These are phyloP conservation scores for Fragaria ananassa DNA, from an alignment of 306 rosid species.

Conservation along the genomic window DNA sequence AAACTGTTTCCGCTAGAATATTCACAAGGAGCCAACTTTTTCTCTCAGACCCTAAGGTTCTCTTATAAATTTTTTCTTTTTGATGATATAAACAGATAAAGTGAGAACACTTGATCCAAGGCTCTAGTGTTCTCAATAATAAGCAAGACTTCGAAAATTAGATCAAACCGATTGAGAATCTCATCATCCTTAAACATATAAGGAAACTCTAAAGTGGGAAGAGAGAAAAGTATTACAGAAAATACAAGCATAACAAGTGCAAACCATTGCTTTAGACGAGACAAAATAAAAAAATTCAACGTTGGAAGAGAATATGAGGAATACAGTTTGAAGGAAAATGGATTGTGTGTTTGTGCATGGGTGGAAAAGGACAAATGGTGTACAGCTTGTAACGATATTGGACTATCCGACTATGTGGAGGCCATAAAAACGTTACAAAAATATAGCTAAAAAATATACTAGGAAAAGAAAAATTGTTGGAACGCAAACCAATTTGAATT, in stretches of 20 bases:
- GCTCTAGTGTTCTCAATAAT: no score
- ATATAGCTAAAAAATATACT: neutral
- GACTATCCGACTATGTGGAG: neutral
- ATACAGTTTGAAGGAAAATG: neutral
- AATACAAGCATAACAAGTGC: neutral
- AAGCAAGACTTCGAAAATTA: no score
- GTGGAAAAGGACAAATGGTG: neutral
- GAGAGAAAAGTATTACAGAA: neutral
- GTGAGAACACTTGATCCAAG: neutral
- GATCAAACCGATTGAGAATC: no score
- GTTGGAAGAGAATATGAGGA: neutral
- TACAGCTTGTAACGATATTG: neutral
- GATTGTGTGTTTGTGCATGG: no score
- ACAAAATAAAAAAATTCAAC: neutral
- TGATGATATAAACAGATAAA: neutral
- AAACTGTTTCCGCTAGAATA: neutral
- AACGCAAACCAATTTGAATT: neutral
- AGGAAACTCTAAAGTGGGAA: no score
- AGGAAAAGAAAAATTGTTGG: neutral
- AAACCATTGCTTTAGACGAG: neutral
- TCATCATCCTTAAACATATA: no score
- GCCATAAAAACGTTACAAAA: neutral
- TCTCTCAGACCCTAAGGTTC: neutral
- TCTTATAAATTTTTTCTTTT: no score
- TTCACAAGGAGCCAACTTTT: neutral